phyloP scores from a whole-genome alignment of 139 green algal genomes.

The Picochlorum sp. region DNA sequence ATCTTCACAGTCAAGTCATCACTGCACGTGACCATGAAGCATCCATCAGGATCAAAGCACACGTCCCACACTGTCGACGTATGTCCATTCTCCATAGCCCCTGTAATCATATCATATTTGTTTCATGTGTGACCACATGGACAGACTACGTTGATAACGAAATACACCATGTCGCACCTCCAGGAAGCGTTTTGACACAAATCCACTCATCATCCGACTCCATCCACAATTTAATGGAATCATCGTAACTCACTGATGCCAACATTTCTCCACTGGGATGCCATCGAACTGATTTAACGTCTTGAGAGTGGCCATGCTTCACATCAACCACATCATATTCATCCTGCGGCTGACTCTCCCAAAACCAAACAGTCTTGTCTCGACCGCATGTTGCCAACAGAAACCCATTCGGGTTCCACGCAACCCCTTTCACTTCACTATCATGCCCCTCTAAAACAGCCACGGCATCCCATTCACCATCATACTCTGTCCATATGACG shows the following conservation, averaged over 20 bases:
- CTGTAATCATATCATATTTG: not conserved
- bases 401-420: conserved; percentile 68
- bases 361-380: conserved; percentile 95
- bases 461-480: conserved; percentile 69
- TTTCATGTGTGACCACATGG: too few relatives aligned
- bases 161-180: conserved; percentile 21
- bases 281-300: conserved; percentile 93
- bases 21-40: conserved; percentile 69
- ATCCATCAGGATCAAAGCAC: conserved; percentile 52
- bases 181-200: conserved; percentile 70
- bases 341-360: conserved; percentile 69
- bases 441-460: conserved; percentile 86
- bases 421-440: conserved; percentile 90
- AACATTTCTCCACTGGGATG: conserved; percentile 77
- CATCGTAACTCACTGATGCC: conserved; percentile 81
- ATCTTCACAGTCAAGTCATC: conserved; percentile 74
- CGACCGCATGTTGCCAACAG: conserved; percentile 87
- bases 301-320: conserved; percentile 80
- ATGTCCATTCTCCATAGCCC: conserved; percentile 44
- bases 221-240: conserved; percentile 85
- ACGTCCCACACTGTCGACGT: conserved; percentile 79
- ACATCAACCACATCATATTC: conserved; percentile 96
- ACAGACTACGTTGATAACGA: not conserved
- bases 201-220: conserved; percentile 78
- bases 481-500: conserved; percentile 67